Conservation (phyloP, 352 stramenopile species). For the Discostella stelligera region DNA sequence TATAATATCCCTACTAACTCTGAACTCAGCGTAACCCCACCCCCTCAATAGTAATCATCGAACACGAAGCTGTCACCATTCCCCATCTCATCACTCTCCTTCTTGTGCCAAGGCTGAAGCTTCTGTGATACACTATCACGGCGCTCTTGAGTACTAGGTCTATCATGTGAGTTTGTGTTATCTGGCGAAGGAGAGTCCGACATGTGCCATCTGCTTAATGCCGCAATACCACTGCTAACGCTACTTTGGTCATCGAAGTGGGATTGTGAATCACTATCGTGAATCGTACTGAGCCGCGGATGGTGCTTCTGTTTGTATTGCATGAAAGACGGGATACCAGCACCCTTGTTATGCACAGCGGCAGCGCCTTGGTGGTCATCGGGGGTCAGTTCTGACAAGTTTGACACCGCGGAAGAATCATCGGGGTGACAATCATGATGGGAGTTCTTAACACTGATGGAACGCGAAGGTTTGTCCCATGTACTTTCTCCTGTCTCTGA, state of each 20-base stretch:
- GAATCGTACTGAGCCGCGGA: not conserved
- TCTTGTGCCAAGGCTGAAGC: conserved; percentile 6
- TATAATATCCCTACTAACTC: not conserved
- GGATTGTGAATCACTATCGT: not conserved
- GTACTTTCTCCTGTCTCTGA: conserved; percentile 4
- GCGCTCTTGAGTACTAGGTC: not conserved
- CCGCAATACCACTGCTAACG: not conserved
- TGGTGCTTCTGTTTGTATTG: not conserved
- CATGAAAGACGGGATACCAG: not conserved
- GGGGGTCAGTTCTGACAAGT: not conserved
- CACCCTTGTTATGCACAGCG: not conserved
- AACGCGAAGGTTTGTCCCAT: not conserved
- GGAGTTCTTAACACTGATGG: not conserved
- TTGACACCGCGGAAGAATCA: not conserved
- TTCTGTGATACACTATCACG: not conserved
- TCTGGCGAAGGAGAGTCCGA: not conserved
- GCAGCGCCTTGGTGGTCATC: not conserved
- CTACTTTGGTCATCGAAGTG: not conserved
- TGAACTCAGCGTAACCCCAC: not conserved
- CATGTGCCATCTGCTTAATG: conserved; percentile 10
- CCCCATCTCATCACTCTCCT: conserved; percentile 5
- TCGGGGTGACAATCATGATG: not conserved
- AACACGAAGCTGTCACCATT: conserved; percentile 24
- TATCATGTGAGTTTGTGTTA: not conserved
- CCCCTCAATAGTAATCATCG: conserved; percentile 20